Conservation (phyloP, 805 yeast species). For the Candida pini region DNA sequence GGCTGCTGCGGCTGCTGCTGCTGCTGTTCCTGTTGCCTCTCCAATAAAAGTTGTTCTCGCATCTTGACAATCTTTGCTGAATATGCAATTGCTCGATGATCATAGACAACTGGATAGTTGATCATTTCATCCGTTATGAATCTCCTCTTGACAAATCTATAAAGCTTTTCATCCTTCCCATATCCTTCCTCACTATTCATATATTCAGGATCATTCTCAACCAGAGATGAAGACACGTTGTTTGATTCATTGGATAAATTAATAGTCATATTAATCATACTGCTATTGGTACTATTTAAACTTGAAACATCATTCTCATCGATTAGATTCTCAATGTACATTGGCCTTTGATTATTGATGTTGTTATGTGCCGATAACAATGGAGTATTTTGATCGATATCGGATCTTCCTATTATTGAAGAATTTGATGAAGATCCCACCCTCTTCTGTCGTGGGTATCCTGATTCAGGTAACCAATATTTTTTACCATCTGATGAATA, state of each 20-base stretch:
- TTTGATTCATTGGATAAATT: neutral
- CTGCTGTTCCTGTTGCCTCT: neutral
- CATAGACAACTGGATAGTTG: slow-evolving; percentile 36
- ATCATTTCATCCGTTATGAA: slow-evolving; percentile 31
- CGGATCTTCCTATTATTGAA: slow-evolving; percentile 6
- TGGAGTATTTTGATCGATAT: slow-evolving; percentile 9
- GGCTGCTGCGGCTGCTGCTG: too few species aligned
- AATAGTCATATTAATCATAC: neutral
- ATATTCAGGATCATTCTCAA: neutral
- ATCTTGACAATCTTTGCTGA: slow-evolving; percentile 13
- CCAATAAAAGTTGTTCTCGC: slow-evolving; percentile 6
- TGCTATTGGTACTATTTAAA: neutral
- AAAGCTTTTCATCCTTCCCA: slow-evolving; percentile 30
- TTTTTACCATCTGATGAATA: slow-evolving; percentile 75
- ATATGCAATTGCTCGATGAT: slow-evolving; percentile 14
- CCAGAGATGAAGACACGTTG: too few species aligned
- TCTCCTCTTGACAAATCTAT: slow-evolving; percentile 28
- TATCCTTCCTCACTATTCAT: slow-evolving; percentile 24
- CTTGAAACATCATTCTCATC: slow-evolving; percentile 1
- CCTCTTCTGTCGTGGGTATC: neutral
- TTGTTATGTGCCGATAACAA: slow-evolving; percentile 2
- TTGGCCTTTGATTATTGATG: slow-evolving; percentile 5
- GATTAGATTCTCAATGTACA: slow-evolving; percentile 4
- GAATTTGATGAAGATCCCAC: slow-evolving; percentile 9
- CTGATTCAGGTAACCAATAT: slow-evolving; percentile 59